Conservation (phyloP, 2,329 filamentous ascomycete species). For the Trichoderma atroviride region DNA sequence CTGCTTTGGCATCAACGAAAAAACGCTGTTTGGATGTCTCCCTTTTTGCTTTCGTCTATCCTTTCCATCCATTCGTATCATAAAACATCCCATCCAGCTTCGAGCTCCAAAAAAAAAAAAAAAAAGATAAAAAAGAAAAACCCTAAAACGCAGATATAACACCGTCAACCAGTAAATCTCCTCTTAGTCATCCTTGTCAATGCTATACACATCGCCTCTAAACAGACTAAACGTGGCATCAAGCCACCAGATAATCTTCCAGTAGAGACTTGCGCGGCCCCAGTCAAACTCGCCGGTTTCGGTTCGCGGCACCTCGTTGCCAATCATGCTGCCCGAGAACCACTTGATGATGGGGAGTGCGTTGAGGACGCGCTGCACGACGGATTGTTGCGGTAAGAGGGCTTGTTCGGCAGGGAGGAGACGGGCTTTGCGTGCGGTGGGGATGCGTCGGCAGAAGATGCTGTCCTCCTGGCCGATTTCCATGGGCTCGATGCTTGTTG, state of each 20-base stretch:
- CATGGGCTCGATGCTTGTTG: conserved; percentile 35
- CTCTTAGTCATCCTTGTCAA: conserved; percentile 60
- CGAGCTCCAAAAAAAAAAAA: neutral
- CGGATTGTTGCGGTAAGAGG: conserved; percentile 68
- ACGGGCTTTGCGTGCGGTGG: conserved; percentile 64
- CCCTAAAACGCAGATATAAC: neutral
- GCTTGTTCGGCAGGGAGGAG: conserved; percentile 72
- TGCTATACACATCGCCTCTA: conserved; percentile 58
- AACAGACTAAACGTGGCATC: conserved; percentile 62
- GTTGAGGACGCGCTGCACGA: conserved; percentile 64
- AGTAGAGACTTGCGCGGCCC: conserved; percentile 66
- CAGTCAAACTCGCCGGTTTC: conserved; percentile 79
- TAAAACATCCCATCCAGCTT: conserved; percentile 5
- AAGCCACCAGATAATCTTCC: conserved; percentile 67
- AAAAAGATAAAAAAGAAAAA: neutral
- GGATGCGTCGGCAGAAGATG: conserved; percentile 64
- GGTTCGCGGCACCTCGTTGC: conserved; percentile 71
- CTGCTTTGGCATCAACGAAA: conserved; percentile 1
- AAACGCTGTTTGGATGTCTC: conserved; percentile 14
- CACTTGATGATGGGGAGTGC: conserved; percentile 71
- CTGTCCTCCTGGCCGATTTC: conserved; percentile 42
- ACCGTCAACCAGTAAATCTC: neutral
- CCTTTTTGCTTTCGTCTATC: neutral
- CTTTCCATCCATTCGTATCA: neutral
- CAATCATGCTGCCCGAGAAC: conserved; percentile 74